Percentiles rank a stretch among this genome's conserved stretches.
Conservation (phyloP, 1,284 basidiomycete species). For the Trichosporon faecale region DNA sequence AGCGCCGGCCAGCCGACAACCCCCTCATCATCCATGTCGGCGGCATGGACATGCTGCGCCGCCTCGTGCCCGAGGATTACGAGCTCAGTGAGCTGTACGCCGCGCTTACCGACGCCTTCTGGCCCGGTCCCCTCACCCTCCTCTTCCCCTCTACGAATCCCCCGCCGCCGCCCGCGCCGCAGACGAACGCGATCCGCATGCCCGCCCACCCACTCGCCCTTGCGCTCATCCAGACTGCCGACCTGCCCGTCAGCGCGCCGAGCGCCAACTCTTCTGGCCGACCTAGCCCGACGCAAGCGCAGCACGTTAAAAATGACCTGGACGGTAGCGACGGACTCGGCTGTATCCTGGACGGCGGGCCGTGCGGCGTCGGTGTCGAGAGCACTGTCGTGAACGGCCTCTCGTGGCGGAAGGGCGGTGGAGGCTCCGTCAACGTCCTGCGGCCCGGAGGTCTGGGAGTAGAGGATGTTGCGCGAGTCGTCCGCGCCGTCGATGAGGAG, state of each 20-base stretch:
- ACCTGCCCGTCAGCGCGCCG: slow-evolving; percentile 84
- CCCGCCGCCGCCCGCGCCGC: slow-evolving; percentile 48
- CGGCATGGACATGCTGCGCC: slow-evolving; percentile 72
- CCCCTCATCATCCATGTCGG: slow-evolving; percentile 97
- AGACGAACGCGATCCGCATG: slow-evolving; percentile 88
- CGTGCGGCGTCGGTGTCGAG: slow-evolving; percentile 86
- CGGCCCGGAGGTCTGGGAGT: slow-evolving; percentile 90
- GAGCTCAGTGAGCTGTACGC: slow-evolving; percentile 63
- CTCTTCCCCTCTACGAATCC: slow-evolving; percentile 71
- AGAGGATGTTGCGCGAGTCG: slow-evolving; percentile 71
- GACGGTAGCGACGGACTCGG: slow-evolving; percentile 60
- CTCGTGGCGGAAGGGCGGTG: slow-evolving; percentile 56
- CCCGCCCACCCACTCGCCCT: slow-evolving; percentile 89
- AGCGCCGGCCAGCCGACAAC: slow-evolving; percentile 92
- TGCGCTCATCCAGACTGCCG: slow-evolving; percentile 73
- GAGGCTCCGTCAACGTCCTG: slow-evolving; percentile 72
- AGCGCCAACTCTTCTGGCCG: slow-evolving; percentile 93
- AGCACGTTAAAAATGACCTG: slow-evolving; percentile 80
- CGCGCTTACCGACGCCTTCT: slow-evolving; percentile 74
- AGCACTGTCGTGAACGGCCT: slow-evolving; percentile 92
- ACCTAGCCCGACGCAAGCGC: slow-evolving; percentile 88
- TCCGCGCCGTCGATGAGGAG: slow-evolving; percentile 53
- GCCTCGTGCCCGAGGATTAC: slow-evolving; percentile 66
- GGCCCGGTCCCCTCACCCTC: slow-evolving; percentile 92
- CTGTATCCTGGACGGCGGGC: slow-evolving; percentile 87